Conservation (phyloP, 345 rosid species). For the Combretum micranthum region DNA sequence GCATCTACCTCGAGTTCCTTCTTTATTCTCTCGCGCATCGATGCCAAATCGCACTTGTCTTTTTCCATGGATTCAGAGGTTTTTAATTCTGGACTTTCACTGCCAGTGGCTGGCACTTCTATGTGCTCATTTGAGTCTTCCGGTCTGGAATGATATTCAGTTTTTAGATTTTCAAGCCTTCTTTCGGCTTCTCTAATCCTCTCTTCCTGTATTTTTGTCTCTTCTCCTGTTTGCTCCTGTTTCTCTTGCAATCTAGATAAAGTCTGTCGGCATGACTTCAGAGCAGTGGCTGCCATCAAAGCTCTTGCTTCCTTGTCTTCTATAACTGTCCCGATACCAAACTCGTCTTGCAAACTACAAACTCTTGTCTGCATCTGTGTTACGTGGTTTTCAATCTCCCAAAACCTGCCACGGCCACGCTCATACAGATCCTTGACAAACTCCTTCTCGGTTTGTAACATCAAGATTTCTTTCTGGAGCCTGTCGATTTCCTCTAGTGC, state of each 20-base stretch:
- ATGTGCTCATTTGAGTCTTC: slow-evolving; percentile 8
- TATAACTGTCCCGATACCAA: slow-evolving; percentile 42
- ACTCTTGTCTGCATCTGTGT: slow-evolving; percentile 51
- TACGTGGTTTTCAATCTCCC: slow-evolving; percentile 54
- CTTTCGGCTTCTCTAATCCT: slow-evolving; percentile 40
- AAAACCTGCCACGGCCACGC: slow-evolving; percentile 36
- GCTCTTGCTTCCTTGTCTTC: slow-evolving; percentile 74
- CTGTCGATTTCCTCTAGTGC: slow-evolving; percentile 56
- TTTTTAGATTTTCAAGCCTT: slow-evolving; percentile 34
- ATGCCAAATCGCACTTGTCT: slow-evolving; percentile 15
- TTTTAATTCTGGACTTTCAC: background rate
- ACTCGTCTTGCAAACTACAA: slow-evolving; percentile 68
- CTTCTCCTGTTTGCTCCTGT: slow-evolving; percentile 44
- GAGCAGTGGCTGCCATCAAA: slow-evolving; percentile 63
- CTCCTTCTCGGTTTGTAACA: slow-evolving; percentile 69
- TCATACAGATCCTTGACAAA: slow-evolving; percentile 54
- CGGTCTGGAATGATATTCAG: slow-evolving; percentile 14
- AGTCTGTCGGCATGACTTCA: slow-evolving; percentile 64
- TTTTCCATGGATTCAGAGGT: background rate
- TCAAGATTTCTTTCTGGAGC: slow-evolving; percentile 65
- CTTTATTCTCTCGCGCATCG: slow-evolving; percentile 22
- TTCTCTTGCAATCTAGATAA: slow-evolving; percentile 48
- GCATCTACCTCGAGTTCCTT: slow-evolving; percentile 24
- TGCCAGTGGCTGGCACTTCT: slow-evolving; percentile 14
- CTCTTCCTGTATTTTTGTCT: slow-evolving; percentile 37